Percentiles rank a stretch among this genome's conserved stretches.
phyloP scores from a whole-genome alignment of 2,329 filamentous ascomycete genomes.

The Paecilomyces dactylethromorphus region DNA sequence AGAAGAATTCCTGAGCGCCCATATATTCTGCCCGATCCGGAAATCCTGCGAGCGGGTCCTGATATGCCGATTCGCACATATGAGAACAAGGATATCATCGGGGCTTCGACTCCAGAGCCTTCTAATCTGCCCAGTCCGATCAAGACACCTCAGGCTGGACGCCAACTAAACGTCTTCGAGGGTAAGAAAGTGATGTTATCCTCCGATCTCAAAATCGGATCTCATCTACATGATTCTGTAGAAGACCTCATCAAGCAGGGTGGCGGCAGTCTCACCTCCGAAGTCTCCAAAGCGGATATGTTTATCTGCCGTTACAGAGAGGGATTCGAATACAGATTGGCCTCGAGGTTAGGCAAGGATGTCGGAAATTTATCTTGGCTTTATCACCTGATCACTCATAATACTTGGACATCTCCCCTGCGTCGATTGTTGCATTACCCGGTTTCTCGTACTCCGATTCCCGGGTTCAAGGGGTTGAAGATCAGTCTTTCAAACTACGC shows the following conservation, averaged over 20 bases:
- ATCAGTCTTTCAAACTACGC: slow-evolving; percentile 97
- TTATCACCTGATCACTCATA: slow-evolving; percentile 82
- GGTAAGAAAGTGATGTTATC: slow-evolving; percentile 73
- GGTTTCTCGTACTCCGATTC: slow-evolving; percentile 66
- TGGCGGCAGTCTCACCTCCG: slow-evolving; percentile 61
- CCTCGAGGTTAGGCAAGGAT: slow-evolving; percentile 69
- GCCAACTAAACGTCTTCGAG: slow-evolving; percentile 67
- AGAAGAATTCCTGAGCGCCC: slow-evolving; percentile 84
- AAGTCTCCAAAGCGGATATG: slow-evolving; percentile 67
- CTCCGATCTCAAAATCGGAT: slow-evolving; percentile 63
- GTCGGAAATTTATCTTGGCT: slow-evolving; percentile 93
- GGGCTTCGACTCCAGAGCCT: slow-evolving; percentile 56
- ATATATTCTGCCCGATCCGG: slow-evolving; percentile 78
- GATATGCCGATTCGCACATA: slow-evolving; percentile 53
- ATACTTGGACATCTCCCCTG: slow-evolving; percentile 81
- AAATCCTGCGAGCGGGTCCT: slow-evolving; percentile 60
- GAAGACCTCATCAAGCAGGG: slow-evolving; percentile 63
- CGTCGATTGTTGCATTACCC: slow-evolving; percentile 86
- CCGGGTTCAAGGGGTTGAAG: slow-evolving; percentile 66
- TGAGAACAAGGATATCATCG: slow-evolving; percentile 56
- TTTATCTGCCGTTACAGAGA: slow-evolving; percentile 84
- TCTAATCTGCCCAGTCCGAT: slow-evolving; percentile 27
- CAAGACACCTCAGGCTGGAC: slow-evolving; percentile 23
- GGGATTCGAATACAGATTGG: slow-evolving; percentile 68
- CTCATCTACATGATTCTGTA: slow-evolving; percentile 61